phyloP scores from a whole-genome alignment of 495 filamentous ascomycete genomes.

The Penicillium coprophilum region DNA sequence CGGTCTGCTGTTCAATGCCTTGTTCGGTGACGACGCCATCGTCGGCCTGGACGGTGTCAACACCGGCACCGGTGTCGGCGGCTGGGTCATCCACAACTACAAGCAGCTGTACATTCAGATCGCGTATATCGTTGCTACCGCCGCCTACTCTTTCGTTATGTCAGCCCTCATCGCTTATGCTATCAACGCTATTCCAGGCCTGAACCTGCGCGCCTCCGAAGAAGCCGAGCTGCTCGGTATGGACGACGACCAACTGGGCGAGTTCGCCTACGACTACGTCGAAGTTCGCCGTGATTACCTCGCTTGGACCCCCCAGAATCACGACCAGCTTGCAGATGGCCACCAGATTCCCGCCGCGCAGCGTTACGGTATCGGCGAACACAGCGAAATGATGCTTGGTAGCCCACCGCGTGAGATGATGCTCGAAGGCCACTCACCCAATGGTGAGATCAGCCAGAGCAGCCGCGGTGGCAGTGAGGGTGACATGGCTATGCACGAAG shows the following conservation, averaged over 20 bases:
- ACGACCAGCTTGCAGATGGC: constrained; percentile 59
- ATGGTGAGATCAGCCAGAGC: constrained; percentile 46
- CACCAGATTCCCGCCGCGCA: constrained; percentile 65
- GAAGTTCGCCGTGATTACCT: constrained; percentile 97
- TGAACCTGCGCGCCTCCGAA: constrained; percentile 87
- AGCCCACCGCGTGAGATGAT: constrained; percentile 60
- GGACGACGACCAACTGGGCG: constrained; percentile 98
- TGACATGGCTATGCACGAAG: constrained; percentile 38
- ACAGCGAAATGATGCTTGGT: constrained; percentile 70
- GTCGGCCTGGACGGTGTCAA: constrained; percentile 94
- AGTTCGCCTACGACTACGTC: constrained; percentile 99
- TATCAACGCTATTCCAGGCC: constrained; percentile 85
- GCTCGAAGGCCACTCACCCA: constrained; percentile 57
- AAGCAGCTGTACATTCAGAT: constrained; percentile 89
- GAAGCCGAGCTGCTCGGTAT: constrained; percentile 98
- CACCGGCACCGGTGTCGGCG: constrained; percentile 66
- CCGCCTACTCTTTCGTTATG: constrained; percentile 79
- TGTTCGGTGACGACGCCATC: constrained; percentile 86
- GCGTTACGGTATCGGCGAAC: constrained; percentile 79
- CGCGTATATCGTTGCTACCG: constrained; percentile 78
- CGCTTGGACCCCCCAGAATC: constrained; percentile 89
- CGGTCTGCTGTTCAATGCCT: constrained; percentile 86
- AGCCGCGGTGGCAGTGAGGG: constrained; percentile 38
- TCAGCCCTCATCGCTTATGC: constrained; percentile 77
- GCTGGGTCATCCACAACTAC: constrained; percentile 86